These are phyloP conservation scores for Metschnikowia colocasiae DNA, from an alignment of 805 yeast genomes.

Conservation along the genomic window DNA sequence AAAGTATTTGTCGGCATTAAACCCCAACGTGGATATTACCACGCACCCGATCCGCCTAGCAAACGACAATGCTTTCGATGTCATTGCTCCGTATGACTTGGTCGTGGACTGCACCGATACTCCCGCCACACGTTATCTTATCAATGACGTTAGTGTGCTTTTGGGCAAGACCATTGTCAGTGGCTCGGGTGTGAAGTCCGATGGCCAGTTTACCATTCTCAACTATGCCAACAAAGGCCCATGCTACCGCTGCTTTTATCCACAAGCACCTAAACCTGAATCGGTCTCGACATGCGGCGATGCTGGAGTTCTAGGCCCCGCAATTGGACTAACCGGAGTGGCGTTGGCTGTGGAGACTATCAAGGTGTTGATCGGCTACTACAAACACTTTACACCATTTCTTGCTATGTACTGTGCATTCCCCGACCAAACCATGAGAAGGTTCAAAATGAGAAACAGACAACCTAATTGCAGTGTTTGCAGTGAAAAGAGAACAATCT, in stretches of 20 bases:
- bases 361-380: conserved; percentile 61
- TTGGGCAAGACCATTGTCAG: conserved; percentile 72
- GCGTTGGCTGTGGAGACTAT: conserved; percentile 87
- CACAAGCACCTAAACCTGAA: conserved; percentile 83
- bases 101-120: conserved; percentile 94
- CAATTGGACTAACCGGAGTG: conserved; percentile 87
- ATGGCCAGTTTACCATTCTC: conserved; percentile 81
- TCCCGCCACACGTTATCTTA: conserved; percentile 80
- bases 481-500: conserved; percentile 50
- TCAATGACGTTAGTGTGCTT: conserved; percentile 78
- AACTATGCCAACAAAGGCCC: conserved; percentile 72
- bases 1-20: conserved; percentile 47
- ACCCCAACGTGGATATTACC: conserved; percentile 60
- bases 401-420: conserved; percentile 65
- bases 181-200: conserved; percentile 87
- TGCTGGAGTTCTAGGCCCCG: conserved; percentile 93
- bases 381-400: conserved; percentile 63
- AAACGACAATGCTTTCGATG: conserved; percentile 56
- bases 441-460: conserved; percentile 75
- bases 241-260: conserved; percentile 91
- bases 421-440: conserved; percentile 61
- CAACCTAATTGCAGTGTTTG: conserved; percentile 62
- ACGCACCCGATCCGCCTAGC: conserved; percentile 52
- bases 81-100: conserved; percentile 64
- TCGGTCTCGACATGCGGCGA: conserved; percentile 83